phyloP scores from a whole-genome alignment of 805 yeast genomes.

The Starmerella floricola region DNA sequence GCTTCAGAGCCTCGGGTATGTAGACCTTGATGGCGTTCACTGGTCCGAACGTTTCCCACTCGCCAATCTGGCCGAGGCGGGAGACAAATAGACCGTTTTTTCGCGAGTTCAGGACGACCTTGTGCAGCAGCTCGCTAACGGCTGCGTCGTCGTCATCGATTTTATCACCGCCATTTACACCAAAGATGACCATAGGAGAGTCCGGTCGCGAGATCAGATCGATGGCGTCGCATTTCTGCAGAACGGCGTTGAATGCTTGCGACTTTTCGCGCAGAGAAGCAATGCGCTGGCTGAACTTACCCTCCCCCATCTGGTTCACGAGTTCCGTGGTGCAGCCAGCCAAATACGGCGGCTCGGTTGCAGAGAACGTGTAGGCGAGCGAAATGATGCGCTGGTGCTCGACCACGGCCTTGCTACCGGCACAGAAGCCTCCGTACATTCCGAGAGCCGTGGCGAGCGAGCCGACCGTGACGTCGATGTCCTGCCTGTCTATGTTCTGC shows the following conservation, averaged over 20 bases:
- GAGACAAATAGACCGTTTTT: slow-evolving; percentile 46
- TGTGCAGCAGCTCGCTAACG: slow-evolving; percentile 53
- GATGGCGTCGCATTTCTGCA: slow-evolving; percentile 28
- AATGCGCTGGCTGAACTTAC: slow-evolving; percentile 23
- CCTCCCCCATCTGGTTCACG: slow-evolving; percentile 26
- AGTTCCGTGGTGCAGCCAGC: slow-evolving; percentile 34
- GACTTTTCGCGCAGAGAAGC: slow-evolving; percentile 19
- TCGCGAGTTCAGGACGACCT: slow-evolving; percentile 48
- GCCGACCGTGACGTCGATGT: slow-evolving; percentile 77
- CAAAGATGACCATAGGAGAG: slow-evolving; percentile 62
- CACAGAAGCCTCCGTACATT: slow-evolving; percentile 87
- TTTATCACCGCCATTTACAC: slow-evolving; percentile 36
- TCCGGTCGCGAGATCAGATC: slow-evolving; percentile 43
- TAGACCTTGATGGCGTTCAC: slow-evolving; percentile 48
- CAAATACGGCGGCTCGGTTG: slow-evolving; percentile 84
- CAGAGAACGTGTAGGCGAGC: slow-evolving; percentile 83
- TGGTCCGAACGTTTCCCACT: slow-evolving; percentile 62
- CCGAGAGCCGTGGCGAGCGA: slow-evolving; percentile 72
- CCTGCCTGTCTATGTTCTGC: slow-evolving; percentile 50
- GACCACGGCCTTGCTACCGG: slow-evolving; percentile 71
- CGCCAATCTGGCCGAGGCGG: slow-evolving; percentile 50
- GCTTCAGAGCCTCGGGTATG: slow-evolving; percentile 37
- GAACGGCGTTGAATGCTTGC: slow-evolving; percentile 9
- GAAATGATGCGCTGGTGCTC: slow-evolving; percentile 88
- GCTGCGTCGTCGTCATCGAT: slow-evolving; percentile 26